Percentiles rank a stretch among this genome's conserved stretches.
Evolutionary conservation across 805 yeast genomes (phyloP).

Genomic region (Saccharomycopsis fodiens): DNA sequence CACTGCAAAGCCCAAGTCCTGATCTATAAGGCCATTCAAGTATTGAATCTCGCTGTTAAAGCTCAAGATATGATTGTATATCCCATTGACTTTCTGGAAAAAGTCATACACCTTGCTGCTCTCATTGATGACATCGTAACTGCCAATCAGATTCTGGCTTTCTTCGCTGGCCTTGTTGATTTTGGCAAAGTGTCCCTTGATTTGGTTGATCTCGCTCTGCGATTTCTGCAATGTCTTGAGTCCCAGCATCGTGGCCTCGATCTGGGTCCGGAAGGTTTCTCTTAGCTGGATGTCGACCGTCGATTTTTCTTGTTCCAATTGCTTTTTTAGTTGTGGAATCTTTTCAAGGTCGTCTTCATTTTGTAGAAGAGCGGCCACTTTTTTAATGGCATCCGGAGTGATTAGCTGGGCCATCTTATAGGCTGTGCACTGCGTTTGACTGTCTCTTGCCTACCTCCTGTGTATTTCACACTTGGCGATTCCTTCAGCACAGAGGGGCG

Average conservation of each 20-base stretch:
- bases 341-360: constrained; percentile 45
- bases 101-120: constrained; percentile 65
- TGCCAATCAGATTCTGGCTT: constrained; percentile 49
- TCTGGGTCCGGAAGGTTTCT: constrained; percentile 59
- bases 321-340: constrained; percentile 44
- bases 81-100: constrained; percentile 58
- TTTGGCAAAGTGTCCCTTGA: constrained; percentile 38
- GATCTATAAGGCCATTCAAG: constrained; percentile 47
- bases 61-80: constrained; percentile 53
- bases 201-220: constrained; percentile 39
- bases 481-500: too few species aligned
- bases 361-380: constrained; percentile 16
- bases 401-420: too few species aligned
- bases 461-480: too few species aligned
- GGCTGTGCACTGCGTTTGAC: too few species aligned
- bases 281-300: constrained; percentile 69
- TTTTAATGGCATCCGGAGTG: too few species aligned
- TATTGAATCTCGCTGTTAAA: constrained; percentile 44
- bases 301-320: constrained; percentile 60
- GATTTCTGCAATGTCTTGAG: constrained; percentile 32
- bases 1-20: constrained; percentile 25
- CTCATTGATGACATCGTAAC: constrained; percentile 61
- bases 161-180: constrained; percentile 47
- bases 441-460: too few species aligned
- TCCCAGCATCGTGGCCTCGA: constrained; percentile 44